These are phyloP conservation scores for Polytrichum commune DNA, from an alignment of 225 moss, liverwort and hornwort species.

Conservation along the genomic window DNA sequence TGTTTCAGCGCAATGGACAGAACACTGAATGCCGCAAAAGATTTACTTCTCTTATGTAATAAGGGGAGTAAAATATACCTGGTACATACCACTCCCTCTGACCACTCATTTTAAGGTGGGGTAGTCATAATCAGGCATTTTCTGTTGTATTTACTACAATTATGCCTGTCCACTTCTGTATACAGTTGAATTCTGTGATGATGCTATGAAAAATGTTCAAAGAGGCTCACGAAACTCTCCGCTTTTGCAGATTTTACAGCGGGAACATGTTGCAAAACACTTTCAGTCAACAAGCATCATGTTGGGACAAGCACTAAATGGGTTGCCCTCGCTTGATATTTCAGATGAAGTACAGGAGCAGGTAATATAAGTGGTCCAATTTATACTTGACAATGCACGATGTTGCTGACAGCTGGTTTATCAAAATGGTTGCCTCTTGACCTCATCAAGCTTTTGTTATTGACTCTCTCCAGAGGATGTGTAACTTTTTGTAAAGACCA, in stretches of 20 bases:
- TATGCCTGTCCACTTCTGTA: neutral
- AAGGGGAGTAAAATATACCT: conserved; percentile 80
- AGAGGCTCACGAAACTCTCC: neutral
- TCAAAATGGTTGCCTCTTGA: no score
- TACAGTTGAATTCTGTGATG: neutral
- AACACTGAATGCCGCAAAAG: conserved; percentile 50
- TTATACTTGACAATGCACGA: neutral
- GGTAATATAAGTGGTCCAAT: conserved; percentile 26
- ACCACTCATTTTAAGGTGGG: no score
- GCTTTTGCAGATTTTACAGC: conserved; percentile 50
- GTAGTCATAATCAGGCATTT: neutral
- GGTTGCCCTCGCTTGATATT: conserved; percentile 50
- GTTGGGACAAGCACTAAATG: conserved; percentile 62
- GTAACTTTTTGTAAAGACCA: neutral
- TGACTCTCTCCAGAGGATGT: neutral
- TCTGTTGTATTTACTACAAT: neutral
- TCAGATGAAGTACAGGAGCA: conserved; percentile 86
- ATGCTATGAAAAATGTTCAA: neutral
- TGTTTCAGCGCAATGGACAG: conserved; percentile 58
- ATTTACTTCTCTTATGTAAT: conserved; percentile 60
- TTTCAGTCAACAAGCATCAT: conserved; percentile 54
- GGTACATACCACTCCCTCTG: conserved; percentile 28
- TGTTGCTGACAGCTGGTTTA: neutral
- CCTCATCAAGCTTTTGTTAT: no score
- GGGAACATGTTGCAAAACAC: conserved; percentile 41